Percentiles rank a stretch among this genome's conserved stretches.
These are phyloP conservation scores for Stellera chamaejasme DNA, from an alignment of 345 rosid genomes.

Conservation along the genomic window DNA sequence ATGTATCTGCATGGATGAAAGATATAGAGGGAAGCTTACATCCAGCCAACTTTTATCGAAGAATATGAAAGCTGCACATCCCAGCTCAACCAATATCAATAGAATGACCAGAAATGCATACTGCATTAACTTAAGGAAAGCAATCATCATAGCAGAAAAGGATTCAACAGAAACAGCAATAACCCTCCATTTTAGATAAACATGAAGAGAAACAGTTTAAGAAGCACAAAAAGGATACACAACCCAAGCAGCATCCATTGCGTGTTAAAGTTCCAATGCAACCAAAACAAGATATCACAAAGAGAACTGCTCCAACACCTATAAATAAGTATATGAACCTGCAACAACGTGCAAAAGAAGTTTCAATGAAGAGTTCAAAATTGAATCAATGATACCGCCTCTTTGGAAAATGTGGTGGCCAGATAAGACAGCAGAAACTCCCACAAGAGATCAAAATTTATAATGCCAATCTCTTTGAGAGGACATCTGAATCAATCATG, in stretches of 20 bases:
- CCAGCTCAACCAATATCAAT: constrained; percentile 87
- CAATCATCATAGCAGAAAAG: constrained; percentile 11
- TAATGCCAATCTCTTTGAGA: no score
- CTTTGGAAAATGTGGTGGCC: no score
- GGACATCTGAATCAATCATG: no score
- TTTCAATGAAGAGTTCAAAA: no score
- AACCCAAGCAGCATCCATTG: constrained; percentile 87
- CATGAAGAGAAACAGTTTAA: background rate
- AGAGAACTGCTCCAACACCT: constrained; percentile 74
- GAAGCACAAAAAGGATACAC: constrained; percentile 63
- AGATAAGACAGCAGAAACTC: no score
- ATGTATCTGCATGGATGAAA: constrained; percentile 2
- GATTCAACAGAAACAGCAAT: background rate
- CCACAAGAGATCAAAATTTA: no score
- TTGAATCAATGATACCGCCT: no score
- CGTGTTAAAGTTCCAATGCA: constrained; percentile 72
- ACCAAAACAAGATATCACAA: constrained; percentile 86
- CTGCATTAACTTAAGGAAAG: constrained; percentile 66
- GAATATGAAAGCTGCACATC: constrained; percentile 83
- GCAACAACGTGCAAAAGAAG: constrained; percentile 17
- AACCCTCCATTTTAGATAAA: background rate
- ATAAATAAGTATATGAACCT: constrained; percentile 93
- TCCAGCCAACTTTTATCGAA: constrained; percentile 86
- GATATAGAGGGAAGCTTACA: constrained; percentile 31
- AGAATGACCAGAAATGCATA: constrained; percentile 64